Conservation (phyloP, 208 protist genomes). For the Trypanosoma avium region DNA sequence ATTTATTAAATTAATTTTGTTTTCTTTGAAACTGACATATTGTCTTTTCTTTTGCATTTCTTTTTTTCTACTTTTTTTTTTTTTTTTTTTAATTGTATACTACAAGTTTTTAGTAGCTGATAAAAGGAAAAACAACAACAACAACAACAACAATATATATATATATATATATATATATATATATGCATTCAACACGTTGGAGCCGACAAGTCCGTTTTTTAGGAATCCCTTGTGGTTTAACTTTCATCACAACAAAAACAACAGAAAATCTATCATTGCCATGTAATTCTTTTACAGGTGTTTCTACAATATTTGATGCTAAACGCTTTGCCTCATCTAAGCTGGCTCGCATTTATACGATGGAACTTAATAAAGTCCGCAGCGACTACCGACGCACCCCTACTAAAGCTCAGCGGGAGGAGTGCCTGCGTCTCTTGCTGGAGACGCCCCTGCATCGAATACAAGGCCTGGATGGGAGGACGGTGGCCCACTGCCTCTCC, state of each 20-base stretch:
- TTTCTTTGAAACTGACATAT: too few relatives aligned
- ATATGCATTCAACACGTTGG: conserved; percentile 11
- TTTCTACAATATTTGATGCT: not conserved
- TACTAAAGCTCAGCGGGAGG: conserved; percentile 26
- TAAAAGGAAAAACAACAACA: too few relatives aligned
- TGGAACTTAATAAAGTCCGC: conserved; percentile 28
- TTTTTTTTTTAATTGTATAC: not conserved
- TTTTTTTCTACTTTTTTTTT: not conserved
- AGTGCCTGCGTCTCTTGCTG: conserved; percentile 23
- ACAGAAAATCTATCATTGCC: not conserved
- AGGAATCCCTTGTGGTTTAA: not conserved
- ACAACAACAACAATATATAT: too few relatives aligned
- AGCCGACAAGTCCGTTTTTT: not conserved
- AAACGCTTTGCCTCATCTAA: conserved; percentile 23
- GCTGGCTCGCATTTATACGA: conserved; percentile 24
- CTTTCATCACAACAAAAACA: not conserved
- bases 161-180: not conserved
- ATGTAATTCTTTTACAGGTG: not conserved
- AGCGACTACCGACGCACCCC: conserved; percentile 25
- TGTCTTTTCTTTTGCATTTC: too few relatives aligned
- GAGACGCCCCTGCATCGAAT: conserved; percentile 28
- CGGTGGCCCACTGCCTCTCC: conserved; percentile 40
- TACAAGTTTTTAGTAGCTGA: not conserved
- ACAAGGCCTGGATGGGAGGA: conserved; percentile 38
- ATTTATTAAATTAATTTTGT: too few relatives aligned